Evolutionary conservation across 768 basidiomycete species (phyloP), one percentile per base, ranked within the genome.

Genomic region (Mycena epipterygia): DNA sequence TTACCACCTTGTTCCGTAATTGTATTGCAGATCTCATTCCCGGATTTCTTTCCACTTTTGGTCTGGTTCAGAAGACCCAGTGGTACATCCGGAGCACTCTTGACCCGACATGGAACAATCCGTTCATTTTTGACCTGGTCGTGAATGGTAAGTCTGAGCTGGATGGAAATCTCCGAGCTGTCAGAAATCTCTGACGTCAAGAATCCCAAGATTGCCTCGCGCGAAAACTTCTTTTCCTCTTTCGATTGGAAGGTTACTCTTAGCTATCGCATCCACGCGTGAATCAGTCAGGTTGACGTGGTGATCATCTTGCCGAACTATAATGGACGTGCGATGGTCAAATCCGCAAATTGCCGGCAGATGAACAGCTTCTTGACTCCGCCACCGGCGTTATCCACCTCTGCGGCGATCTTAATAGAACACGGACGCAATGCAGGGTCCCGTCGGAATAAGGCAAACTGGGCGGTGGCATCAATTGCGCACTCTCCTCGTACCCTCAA

Each of bases 381-480:
- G 68, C 68, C 68, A 69, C 68, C 68, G 68, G 68, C 29, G 19
- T 51, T 57, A 69, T 23, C 68, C 61, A 63, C 55, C 44, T 52
- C 59, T 53, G 48, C 57, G 66, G 59, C 59, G 67, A 68, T 69
- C 68, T 64, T 35, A 46, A 63, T 63, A 62, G 67, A 63, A 27
- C 67, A 51, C 61, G 60, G 48, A 39, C 58, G 32, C 59, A 55
- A 68, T 55, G 51, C 52, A 68, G 35, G 35, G 42, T 46, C 23
- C 37, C 59, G 32, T 48, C 44, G 49, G 37, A 68, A 37, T 48
- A 48, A 51, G 39, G 52, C 25, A 49, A 62, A 59, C 6, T 63
- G 8, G 42, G 30, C 29, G 51, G 27, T 64, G 61, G 61, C 62
- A 65, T 57, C 64, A 65, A 37, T 17, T n/a, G 12, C 29, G 32